Percentiles rank a stretch among this genome's conserved stretches.
Evolutionary conservation across 2,329 filamentous ascomycete species (phyloP).

Genomic region (Grosmannia penicillata): DNA sequence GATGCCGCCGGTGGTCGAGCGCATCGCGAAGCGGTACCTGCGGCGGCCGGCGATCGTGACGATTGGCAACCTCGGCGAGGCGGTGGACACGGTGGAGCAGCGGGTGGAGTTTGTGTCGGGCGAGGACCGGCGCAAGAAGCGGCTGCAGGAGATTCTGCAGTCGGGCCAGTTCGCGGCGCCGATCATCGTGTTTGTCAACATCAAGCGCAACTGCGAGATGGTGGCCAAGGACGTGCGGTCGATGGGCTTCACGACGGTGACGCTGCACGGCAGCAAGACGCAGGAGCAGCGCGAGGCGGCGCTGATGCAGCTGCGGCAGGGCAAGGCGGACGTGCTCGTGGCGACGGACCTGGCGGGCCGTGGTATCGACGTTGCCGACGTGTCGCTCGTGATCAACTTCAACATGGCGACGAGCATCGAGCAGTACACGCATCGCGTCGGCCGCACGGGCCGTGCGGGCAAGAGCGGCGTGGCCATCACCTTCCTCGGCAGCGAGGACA

Average conservation of each 20-base stretch:
- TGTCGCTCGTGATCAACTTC: slow-evolving; percentile 92
- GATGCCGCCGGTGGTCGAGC: slow-evolving; percentile 85
- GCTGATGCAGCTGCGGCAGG: slow-evolving; percentile 67
- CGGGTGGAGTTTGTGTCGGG: slow-evolving; percentile 81
- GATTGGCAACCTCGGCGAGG: slow-evolving; percentile 88
- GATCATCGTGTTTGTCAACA: slow-evolving; percentile 99
- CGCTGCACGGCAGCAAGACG: slow-evolving; percentile 88
- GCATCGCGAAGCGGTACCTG: slow-evolving; percentile 93
- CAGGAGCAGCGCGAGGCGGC: slow-evolving; percentile 96
- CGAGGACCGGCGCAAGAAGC: slow-evolving; percentile 94
- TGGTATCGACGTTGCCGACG: slow-evolving; percentile 95
- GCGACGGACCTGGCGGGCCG: slow-evolving; percentile 90
- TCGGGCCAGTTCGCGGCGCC: slow-evolving; percentile 71
- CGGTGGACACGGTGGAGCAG: slow-evolving; percentile 95
- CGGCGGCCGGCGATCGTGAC: slow-evolving; percentile 85
- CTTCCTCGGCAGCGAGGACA: slow-evolving; percentile 82
- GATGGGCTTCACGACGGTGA: slow-evolving; percentile 82
- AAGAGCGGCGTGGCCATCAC: slow-evolving; percentile 95
- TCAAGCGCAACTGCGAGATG: slow-evolving; percentile 96
- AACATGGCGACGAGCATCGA: slow-evolving; percentile 95
- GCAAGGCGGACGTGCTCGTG: slow-evolving; percentile 73
- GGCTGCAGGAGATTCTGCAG: slow-evolving; percentile 76
- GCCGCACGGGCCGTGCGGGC: slow-evolving; percentile 90
- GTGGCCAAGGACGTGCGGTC: slow-evolving; percentile 87
- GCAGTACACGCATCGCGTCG: slow-evolving; percentile 90